Base-by-base conservation (phyloP, 169 alveolate genomes). In the Pseudocohnilembus persalinus region DNA sequence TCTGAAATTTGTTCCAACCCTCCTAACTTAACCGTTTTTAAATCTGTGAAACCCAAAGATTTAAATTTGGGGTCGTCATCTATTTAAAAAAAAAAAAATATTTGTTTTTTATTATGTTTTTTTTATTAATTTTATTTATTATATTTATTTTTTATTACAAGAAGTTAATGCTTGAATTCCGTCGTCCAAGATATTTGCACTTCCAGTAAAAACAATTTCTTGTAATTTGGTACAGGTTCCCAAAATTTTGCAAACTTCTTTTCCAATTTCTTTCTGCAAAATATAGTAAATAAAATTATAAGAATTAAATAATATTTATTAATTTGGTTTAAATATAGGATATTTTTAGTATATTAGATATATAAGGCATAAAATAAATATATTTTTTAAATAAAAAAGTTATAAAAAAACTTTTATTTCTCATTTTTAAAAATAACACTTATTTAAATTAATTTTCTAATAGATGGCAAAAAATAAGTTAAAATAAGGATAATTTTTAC, bases 21-120 rank as follows among this genome's bases (percentile, higher is more conserved):
- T 34, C 84, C 84, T 29, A 79, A 33, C 76, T 79, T 79, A 1
- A 79, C 11, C 0, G 49, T 79, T 64, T 79, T 29, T 79, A 79
- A 64, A 28, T 35, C 27, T 30, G 35, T 49, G 49, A 79, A 79
- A 29, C 63, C 64, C 20, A 35, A 63, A 16, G 76, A 30, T 29
- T 79, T 79, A n/a, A 29, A 49, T 20, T 29, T 32, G 29, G 27
- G 30, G 0, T 24, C 0, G 20, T 31, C 27, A 27, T 75, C 84
- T 79, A 11, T 24, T 11, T 34, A 35, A 25, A 0, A 76, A 76
- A 30, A 24, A 75, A 27, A 31, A 75, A n/a, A n/a, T n/a, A n/a
- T n/a, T n/a, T n/a, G n/a, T n/a, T n/a, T n/a, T n/a, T n/a, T n/a
- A n/a, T n/a, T n/a, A n/a, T n/a, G n/a, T n/a, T n/a, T n/a, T n/a